Percentiles rank a stretch among this genome's conserved stretches.
These are phyloP conservation scores for Glomus cerebriforme DNA, from an alignment of 192 early-diverging fungal species.

Conservation along the genomic window DNA sequence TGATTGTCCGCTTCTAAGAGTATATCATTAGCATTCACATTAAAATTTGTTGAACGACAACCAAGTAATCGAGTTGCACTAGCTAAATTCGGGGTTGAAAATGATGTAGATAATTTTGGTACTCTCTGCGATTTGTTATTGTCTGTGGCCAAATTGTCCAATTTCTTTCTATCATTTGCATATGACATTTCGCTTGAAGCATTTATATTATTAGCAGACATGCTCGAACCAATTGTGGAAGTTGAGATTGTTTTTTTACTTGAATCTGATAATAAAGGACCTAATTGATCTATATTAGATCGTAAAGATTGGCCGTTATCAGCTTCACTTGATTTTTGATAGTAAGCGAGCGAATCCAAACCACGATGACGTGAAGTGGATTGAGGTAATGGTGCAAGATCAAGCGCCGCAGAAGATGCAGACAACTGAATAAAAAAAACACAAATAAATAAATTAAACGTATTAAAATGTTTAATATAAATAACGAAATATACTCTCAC, in stretches of 20 bases:
- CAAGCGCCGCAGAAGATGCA: conserved; percentile 44
- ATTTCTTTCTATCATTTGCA: conserved; percentile 42
- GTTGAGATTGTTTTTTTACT: neutral
- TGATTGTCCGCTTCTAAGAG: conserved; percentile 6
- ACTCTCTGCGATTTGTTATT: conserved; percentile 32
- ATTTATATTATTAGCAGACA: conserved; percentile 22
- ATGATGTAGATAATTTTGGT: conserved; percentile 47
- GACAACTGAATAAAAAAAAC: conserved; percentile 40
- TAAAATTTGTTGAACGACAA: conserved; percentile 33
- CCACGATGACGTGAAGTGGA: conserved; percentile 45
- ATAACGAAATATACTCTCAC: neutral
- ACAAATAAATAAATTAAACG: neutral
- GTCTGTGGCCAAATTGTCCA: conserved; percentile 35
- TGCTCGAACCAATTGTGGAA: neutral
- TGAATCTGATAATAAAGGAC: neutral
- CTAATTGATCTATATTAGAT: neutral
- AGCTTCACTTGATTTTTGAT: conserved; percentile 29
- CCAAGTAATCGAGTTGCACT: conserved; percentile 34
- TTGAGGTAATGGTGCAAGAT: conserved; percentile 45
- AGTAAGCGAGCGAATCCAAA: conserved; percentile 40
- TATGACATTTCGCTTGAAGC: conserved; percentile 33
- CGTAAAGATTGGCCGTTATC: neutral
- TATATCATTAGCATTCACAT: neutral
- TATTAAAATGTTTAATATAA: neutral
- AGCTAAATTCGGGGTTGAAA: conserved; percentile 49